These are phyloP conservation scores for Quercus robur DNA, from an alignment of 306 rosid species.

Conservation along the genomic window DNA sequence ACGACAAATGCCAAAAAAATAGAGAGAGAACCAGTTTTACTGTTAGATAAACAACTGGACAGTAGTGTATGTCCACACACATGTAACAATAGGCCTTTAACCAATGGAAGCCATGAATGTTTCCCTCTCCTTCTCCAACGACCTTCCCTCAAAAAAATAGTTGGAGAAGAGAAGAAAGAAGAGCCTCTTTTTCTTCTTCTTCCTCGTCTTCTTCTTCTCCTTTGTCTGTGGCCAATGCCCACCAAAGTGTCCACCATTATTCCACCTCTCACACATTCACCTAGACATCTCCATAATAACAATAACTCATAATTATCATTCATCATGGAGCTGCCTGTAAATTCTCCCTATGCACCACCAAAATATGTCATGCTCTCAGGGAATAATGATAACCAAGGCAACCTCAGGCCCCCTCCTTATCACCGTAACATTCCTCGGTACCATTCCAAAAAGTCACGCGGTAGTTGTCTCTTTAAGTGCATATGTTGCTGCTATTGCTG, in stretches of 20 bases:
- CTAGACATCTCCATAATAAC: background rate
- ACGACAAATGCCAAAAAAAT: background rate
- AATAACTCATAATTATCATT: background rate
- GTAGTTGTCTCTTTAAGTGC: constrained; percentile 14
- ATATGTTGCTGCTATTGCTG: constrained; percentile 30
- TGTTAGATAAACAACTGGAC: background rate
- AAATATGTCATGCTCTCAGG: constrained; percentile 18
- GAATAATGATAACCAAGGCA: background rate
- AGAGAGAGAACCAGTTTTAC: background rate
- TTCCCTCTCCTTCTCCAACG: background rate
- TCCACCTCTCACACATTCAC: background rate
- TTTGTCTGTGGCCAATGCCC: background rate
- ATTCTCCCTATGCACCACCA: background rate
- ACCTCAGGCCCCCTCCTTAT: constrained; percentile 24
- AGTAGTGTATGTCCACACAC: constrained; percentile 27
- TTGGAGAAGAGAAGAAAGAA: constrained; percentile 4
- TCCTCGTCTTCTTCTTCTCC: background rate
- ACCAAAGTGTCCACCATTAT: background rate
- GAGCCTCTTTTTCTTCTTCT: background rate
- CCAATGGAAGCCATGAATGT: constrained; percentile 15
- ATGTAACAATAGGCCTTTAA: constrained; percentile 37
- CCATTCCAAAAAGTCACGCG: background rate
- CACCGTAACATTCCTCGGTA: constrained; percentile 13
- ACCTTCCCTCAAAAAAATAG: too few species aligned
- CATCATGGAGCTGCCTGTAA: constrained; percentile 9